phyloP scores from a whole-genome alignment of 1,139 yeast species.

The Diutina mesorugosa region DNA sequence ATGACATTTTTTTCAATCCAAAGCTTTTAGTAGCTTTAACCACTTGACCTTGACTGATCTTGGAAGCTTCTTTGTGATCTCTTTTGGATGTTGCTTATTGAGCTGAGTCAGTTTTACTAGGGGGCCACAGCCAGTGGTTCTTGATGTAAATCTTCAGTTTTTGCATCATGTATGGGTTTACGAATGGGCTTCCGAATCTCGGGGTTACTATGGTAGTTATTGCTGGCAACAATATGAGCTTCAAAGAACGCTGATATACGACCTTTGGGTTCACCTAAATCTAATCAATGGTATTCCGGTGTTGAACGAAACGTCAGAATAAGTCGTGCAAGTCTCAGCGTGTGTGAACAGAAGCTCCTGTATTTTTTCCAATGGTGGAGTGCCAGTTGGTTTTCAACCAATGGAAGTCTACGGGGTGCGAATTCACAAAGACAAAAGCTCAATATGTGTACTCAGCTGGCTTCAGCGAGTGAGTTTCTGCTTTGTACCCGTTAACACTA shows the following conservation, averaged over 20 bases:
- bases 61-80: no score
- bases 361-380: neutral
- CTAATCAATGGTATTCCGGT: no score
- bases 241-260: neutral
- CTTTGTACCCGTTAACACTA: neutral
- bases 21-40: no score
- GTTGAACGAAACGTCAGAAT: no score
- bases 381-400: neutral
- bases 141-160: neutral
- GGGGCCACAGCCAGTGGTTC: neutral
- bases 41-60: no score
- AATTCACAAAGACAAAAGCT: neutral
- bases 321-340: no score
- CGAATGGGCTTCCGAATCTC: neutral
- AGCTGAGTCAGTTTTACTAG: neutral
- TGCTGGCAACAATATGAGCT: neutral
- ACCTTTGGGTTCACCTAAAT: no score
- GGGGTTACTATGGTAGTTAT: neutral
- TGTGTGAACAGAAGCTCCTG: neutral
- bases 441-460: neutral
- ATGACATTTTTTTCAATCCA: no score
- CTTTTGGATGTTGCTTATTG: no score
- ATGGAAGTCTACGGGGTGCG: neutral
- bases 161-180: neutral
- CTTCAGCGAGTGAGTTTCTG: neutral